Base-by-base conservation (phyloP, 2,329 filamentous ascomycete genomes). In the Graphilbum sp. region DNA sequence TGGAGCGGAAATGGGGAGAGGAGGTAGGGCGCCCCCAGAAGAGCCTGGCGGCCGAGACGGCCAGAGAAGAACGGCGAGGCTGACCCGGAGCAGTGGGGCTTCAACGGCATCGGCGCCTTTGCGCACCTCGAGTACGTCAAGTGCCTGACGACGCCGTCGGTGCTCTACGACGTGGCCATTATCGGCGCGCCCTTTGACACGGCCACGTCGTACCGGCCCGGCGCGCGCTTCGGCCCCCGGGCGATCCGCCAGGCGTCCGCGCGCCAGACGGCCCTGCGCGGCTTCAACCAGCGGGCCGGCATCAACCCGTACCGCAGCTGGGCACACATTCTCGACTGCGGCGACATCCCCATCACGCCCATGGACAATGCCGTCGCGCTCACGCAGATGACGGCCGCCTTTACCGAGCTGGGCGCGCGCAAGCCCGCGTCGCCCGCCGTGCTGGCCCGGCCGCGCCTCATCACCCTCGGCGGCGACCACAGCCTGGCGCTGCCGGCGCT, bases 321-420 rank as follows among this genome's bases (percentile, higher is more conserved):
- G 79, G 80, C 82, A 1, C 74, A 63, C 30, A 73, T 94, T 42
- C 64, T 88, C 36, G 87, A 95, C 62, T 95, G 87, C 55, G 87
- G 87, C 34, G 87, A 94, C 54, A 85, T 94, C 40, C 85, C 87
- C 21, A 67, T 92, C 46, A 83, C 79, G 0, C 86, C 86, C 0
- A 79, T 92, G 48, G 85, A 94, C 61, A 94, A 94, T 54, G 73
- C 65, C 2, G 64, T 93, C 15, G 87, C 87, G 0, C 62, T 87
- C 38, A 64, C 67, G 33, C 87, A 94, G 58, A 93, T 94, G 85
- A 82, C 72, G 24, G 73, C 79, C 51, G 85, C 82, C 0, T 86
- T 83, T 54, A 62, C 67, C 7, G 79, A 87, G 56, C 73, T 93
- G 3, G 66, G 63, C 23, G 52, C 47, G 29, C 54, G 62, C 4